phyloP scores from a whole-genome alignment of 202 grass and related monocot genomes.

The Setaria italica region DNA sequence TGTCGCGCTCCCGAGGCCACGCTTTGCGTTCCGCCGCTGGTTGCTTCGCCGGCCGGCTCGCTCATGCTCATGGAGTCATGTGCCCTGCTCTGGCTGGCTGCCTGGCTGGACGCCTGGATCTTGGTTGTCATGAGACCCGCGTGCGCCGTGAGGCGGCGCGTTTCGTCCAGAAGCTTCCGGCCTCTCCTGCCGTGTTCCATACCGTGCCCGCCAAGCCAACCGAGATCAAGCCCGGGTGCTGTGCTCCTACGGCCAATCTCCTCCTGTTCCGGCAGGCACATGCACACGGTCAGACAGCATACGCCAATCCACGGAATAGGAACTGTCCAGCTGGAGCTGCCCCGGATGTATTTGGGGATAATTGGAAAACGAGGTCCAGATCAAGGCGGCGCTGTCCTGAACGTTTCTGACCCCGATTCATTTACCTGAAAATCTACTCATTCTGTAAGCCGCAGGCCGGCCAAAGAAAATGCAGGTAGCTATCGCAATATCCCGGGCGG shows the following conservation, averaged over 20 bases:
- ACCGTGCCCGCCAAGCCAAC: background rate
- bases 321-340: background rate
- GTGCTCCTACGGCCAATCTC: background rate
- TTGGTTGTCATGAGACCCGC: conserved; percentile 31
- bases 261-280: background rate
- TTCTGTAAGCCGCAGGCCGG: background rate
- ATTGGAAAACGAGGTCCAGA: background rate
- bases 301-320: background rate
- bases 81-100: background rate
- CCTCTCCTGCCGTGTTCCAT: background rate
- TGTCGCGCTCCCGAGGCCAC: background rate
- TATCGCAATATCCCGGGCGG: background rate
- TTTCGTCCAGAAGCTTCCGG: conserved; percentile 3
- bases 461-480: background rate
- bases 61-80: background rate
- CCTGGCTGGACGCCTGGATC: conserved; percentile 1
- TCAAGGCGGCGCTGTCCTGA: background rate
- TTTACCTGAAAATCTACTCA: background rate
- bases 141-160: background rate
- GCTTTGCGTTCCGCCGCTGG: background rate
- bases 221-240: background rate
- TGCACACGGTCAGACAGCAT: background rate
- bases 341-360: no score
- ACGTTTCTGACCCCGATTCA: background rate
- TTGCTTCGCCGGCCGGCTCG: background rate